Conservation (phyloP, 306 rosid species). For the Fragaria iinumae region DNA sequence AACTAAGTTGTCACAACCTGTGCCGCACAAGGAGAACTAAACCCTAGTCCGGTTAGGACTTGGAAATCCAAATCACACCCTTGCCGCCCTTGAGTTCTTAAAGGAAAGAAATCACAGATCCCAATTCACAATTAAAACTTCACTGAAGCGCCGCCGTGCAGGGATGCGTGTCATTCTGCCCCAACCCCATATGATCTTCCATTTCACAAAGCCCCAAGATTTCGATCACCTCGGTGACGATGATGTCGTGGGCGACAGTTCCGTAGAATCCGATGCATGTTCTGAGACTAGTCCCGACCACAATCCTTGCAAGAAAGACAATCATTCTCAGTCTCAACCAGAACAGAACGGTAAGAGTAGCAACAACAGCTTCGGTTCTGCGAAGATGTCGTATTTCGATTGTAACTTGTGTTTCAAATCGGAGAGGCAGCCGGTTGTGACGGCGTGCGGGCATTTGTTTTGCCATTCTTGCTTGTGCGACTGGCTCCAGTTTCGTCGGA, state of each 20-base stretch:
- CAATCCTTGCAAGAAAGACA: not conserved
- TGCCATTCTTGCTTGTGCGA: constrained; percentile 3
- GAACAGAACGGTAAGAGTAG: not conserved
- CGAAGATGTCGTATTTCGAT: not conserved
- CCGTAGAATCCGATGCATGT: not conserved
- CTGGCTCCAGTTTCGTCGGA: not conserved
- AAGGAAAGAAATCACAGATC: not conserved
- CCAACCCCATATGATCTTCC: not conserved
- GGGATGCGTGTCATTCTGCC: not conserved
- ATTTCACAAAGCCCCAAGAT: not conserved
- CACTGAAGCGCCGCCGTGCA: constrained; percentile 1
- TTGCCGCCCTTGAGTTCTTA: not conserved
- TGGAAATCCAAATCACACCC: not conserved
- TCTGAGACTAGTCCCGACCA: not conserved
- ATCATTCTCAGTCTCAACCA: too few species aligned
- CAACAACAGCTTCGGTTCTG: not conserved
- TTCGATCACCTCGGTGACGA: not conserved
- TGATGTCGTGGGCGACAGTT: not conserved
- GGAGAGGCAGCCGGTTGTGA: constrained; percentile 14
- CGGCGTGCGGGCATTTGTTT: not conserved
- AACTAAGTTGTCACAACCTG: too few species aligned
- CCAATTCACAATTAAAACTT: too few species aligned
- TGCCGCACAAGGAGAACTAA: too few species aligned
- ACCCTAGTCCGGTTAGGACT: not conserved
- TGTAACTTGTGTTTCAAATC: not conserved